phyloP scores from a whole-genome alignment of 2,329 filamentous ascomycete species.

The Epichloe bromicola region DNA sequence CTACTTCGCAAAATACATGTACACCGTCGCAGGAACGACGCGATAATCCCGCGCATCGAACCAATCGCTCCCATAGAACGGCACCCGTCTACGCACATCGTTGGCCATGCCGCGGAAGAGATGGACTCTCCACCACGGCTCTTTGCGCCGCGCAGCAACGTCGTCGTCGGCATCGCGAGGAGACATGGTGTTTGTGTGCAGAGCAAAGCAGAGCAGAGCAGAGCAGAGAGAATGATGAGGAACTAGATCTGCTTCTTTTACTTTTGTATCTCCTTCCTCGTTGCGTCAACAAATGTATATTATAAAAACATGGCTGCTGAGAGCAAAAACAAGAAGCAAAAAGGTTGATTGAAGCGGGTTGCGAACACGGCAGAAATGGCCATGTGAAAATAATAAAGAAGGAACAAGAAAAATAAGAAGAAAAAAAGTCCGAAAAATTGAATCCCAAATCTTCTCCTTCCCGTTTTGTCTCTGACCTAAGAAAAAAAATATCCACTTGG shows the following conservation, averaged over 20 bases:
- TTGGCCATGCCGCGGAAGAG: constrained; percentile 70
- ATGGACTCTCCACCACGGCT: constrained; percentile 59
- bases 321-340: no score
- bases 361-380: no score
- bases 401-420: neutral
- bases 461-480: no score
- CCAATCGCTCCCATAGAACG: constrained; percentile 76
- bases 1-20: constrained; percentile 94
- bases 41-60: constrained; percentile 81
- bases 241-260: no score
- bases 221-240: no score
- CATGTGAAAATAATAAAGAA: neutral
- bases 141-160: neutral
- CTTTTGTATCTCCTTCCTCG: no score
- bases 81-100: constrained; percentile 60
- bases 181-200: no score
- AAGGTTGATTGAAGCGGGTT: no score
- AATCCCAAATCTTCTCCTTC: no score
- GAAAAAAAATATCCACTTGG: no score
- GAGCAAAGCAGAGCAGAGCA: no score
- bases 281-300: neutral
- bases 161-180: neutral
- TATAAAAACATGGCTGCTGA: neutral
- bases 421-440: neutral
- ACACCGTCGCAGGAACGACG: constrained; percentile 73